A percentile compares a stretch with the other conserved stretches of the same genome.
phyloP scores from a whole-genome alignment of 352 stramenopile genomes.

The Phytophthora multivora region DNA sequence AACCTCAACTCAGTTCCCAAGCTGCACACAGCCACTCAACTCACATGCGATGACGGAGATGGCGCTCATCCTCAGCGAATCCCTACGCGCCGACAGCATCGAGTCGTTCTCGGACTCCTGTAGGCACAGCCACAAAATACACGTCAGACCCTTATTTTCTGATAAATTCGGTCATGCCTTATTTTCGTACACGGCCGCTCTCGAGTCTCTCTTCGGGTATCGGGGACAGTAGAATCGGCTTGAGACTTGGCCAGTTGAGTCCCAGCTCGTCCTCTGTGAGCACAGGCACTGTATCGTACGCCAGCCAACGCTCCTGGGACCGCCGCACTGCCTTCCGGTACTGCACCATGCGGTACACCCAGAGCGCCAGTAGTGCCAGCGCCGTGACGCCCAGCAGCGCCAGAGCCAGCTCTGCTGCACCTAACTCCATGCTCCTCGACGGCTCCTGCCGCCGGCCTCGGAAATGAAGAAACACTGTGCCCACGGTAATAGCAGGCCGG shows the following conservation, averaged over 20 bases:
- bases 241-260: constrained; percentile 57
- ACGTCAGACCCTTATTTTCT: constrained; percentile 5
- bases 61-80: constrained; percentile 41
- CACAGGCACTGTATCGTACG: constrained; percentile 45
- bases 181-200: constrained; percentile 45
- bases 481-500: not conserved
- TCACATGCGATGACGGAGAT: constrained; percentile 55
- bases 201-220: constrained; percentile 69
- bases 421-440: constrained; percentile 44
- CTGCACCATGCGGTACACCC: constrained; percentile 63
- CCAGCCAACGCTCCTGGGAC: constrained; percentile 71
- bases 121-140: constrained; percentile 5
- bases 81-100: constrained; percentile 42
- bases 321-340: constrained; percentile 63
- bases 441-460: constrained; percentile 28
- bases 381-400: constrained; percentile 42
- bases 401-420: constrained; percentile 45
- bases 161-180: not conserved
- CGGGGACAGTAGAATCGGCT: constrained; percentile 65
- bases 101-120: constrained; percentile 59
- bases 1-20: not conserved
- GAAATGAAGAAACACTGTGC: constrained; percentile 30
- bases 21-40: constrained; percentile 11
- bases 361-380: constrained; percentile 50
- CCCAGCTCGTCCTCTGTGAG: constrained; percentile 36